Conservation (phyloP, 768 basidiomycete genomes). For the Russula virescens region DNA sequence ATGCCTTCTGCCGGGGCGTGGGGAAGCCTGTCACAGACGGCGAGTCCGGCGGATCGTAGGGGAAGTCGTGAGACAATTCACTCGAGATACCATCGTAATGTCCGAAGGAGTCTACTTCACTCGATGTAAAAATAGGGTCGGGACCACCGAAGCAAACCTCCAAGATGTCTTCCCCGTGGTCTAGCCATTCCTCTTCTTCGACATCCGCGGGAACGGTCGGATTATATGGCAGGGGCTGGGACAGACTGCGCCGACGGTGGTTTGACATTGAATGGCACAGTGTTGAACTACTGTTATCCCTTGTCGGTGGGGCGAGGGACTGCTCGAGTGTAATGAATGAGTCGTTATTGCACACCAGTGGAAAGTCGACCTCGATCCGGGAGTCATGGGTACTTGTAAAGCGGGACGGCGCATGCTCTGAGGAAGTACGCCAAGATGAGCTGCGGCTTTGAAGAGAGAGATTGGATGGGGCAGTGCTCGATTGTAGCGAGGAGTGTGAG, state of each 20-base stretch:
- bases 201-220: conserved; percentile 24
- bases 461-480: conserved; percentile 25
- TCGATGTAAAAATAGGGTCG: conserved; percentile 4
- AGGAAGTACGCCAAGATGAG: conserved; percentile 28
- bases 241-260: conserved; percentile 14
- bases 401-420: conserved; percentile 20
- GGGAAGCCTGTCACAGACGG: not conserved
- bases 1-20: not conserved
- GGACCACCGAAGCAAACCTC: conserved; percentile 41
- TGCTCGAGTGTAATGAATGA: not conserved
- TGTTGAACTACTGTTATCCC: not conserved
- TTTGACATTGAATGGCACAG: not conserved
- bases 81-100: not conserved
- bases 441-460: conserved; percentile 26
- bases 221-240: conserved; percentile 20
- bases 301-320: not conserved
- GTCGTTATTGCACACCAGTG: not conserved
- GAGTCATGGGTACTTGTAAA: conserved; percentile 18
- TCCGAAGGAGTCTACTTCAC: not conserved
- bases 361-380: conserved; percentile 21
- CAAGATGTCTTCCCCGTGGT: conserved; percentile 33
- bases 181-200: conserved; percentile 26
- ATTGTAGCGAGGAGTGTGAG: conserved; percentile 24
- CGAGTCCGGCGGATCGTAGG: not conserved
- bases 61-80: not conserved